Percentiles rank a stretch among this genome's conserved stretches.
Evolutionary conservation across 148 eudicot genomes (phyloP).

Genomic region (Fagopyrum esculentum): DNA sequence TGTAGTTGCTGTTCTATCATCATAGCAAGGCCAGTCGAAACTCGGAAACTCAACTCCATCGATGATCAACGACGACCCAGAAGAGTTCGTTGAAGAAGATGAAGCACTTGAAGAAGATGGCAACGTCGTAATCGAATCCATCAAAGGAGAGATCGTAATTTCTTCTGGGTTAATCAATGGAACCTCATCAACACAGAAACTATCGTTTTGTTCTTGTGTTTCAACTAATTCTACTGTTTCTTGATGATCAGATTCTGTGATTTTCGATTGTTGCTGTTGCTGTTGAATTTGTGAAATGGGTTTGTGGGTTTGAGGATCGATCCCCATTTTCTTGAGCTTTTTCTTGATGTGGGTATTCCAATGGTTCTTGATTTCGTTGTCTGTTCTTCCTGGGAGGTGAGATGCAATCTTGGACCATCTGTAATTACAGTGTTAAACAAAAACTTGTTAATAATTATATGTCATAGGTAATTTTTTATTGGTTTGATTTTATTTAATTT

Average conservation of each 20-base stretch:
- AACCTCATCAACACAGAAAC: conserved; percentile 46
- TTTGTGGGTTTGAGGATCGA: conserved; percentile 82
- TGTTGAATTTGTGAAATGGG: conserved; percentile 27
- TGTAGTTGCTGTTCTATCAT: background rate
- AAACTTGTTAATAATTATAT: background rate
- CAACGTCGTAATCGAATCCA: background rate
- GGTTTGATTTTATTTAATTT: too few species aligned
- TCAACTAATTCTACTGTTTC: background rate
- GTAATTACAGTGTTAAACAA: background rate
- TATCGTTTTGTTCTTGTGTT: conserved; percentile 10
- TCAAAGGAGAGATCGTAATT: background rate
- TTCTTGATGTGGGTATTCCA: conserved; percentile 98
- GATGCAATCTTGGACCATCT: conserved; percentile 98
- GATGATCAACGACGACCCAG: conserved; percentile 11
- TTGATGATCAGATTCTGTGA: background rate
- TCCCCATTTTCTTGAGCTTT: conserved; percentile 86
- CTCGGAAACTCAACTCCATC: conserved; percentile 26
- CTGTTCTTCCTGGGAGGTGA: conserved; percentile 85
- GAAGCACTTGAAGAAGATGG: background rate
- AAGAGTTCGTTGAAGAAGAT: conserved; percentile 13
- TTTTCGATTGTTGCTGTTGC: background rate
- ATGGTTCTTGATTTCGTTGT: conserved; percentile 89
- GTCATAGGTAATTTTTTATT: too few species aligned
- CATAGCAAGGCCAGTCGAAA: conserved; percentile 27
- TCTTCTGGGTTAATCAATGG: conserved; percentile 23